Evolutionary conservation across 2,329 filamentous ascomycete species (phyloP).

Genomic region (Monosporascus sp.): DNA sequence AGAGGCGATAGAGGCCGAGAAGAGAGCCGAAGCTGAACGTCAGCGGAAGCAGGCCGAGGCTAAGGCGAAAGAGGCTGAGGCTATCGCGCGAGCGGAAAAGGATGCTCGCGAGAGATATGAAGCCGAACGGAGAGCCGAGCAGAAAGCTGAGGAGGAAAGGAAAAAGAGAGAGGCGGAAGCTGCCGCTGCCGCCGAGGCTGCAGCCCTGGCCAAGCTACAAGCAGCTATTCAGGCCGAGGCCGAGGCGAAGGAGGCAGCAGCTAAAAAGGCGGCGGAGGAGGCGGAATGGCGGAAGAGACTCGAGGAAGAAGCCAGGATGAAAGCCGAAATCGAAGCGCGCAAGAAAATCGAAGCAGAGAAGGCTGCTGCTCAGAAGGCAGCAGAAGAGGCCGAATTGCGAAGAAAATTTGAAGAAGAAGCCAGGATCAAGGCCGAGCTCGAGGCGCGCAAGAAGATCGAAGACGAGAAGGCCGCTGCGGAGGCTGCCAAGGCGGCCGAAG

Average conservation of each 20-base stretch:
- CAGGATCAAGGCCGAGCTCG: slow-evolving; percentile 36
- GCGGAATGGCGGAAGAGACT: slow-evolving; percentile 41
- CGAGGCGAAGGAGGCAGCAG: slow-evolving; percentile 35
- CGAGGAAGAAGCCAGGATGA: slow-evolving; percentile 36
- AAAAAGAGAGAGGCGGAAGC: slow-evolving; percentile 18
- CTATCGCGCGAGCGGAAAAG: slow-evolving; percentile 28
- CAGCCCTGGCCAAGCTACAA: slow-evolving; percentile 36
- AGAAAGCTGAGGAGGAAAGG: slow-evolving; percentile 24
- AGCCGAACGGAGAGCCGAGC: slow-evolving; percentile 24
- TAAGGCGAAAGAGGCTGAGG: slow-evolving; percentile 28
- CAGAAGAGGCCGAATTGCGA: slow-evolving; percentile 21
- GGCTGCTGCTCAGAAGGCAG: slow-evolving; percentile 20
- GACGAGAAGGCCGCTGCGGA: slow-evolving; percentile 34
- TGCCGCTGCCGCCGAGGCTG: slow-evolving; percentile 45
- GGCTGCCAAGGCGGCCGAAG: slow-evolving; percentile 43
- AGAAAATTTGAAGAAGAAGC: slow-evolving; percentile 25
- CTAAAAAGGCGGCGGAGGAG: slow-evolving; percentile 30
- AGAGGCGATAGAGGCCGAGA: slow-evolving; percentile 34
- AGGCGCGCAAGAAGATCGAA: slow-evolving; percentile 34
- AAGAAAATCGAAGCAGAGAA: slow-evolving; percentile 33
- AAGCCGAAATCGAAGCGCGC: slow-evolving; percentile 36
- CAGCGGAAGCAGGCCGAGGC: slow-evolving; percentile 27
- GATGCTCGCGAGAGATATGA: slow-evolving; percentile 30
- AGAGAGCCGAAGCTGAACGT: slow-evolving; percentile 32
- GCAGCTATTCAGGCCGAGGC: slow-evolving; percentile 40